Conservation (phyloP, 371 early-diverging fungal genomes). For the Dinochytrium kinnereticum region DNA sequence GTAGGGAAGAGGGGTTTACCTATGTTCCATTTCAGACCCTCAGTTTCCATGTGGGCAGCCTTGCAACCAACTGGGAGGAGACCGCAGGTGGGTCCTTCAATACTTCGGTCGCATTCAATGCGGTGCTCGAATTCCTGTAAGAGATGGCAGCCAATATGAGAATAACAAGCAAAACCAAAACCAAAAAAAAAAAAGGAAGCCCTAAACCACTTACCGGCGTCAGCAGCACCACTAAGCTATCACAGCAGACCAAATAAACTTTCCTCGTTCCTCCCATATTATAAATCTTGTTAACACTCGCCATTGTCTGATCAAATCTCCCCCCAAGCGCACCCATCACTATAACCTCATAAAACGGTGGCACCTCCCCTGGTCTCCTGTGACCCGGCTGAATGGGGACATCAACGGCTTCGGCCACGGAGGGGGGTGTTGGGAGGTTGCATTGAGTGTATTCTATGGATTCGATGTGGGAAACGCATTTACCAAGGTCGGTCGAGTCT, state of each 20-base stretch:
- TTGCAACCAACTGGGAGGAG: constrained; percentile 79
- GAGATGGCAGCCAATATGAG: too few species aligned
- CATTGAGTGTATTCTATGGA: not conserved
- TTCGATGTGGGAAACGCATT: constrained; percentile 57
- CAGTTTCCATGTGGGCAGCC: constrained; percentile 65
- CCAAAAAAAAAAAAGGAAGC: constrained; percentile 1
- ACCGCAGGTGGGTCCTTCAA: constrained; percentile 91
- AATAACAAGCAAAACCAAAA: not conserved
- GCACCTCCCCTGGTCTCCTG: not conserved
- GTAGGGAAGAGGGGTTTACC: constrained; percentile 53
- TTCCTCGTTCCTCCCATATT: constrained; percentile 56
- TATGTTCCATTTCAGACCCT: constrained; percentile 86
- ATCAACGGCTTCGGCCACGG: constrained; percentile 15
- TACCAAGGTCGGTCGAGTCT: constrained; percentile 86
- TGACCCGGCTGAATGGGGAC: not conserved
- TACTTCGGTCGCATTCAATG: constrained; percentile 62
- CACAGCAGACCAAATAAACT: constrained; percentile 69
- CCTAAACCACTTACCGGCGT: constrained; percentile 65
- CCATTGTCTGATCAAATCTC: constrained; percentile 88
- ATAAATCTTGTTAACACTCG: constrained; percentile 74
- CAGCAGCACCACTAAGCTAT: constrained; percentile 74
- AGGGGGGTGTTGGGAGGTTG: not conserved
- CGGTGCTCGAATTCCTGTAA: constrained; percentile 65
- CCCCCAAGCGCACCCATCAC: constrained; percentile 86
- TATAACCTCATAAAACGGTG: constrained; percentile 61